Evolutionary conservation across 1,284 basidiomycete genomes (phyloP), one percentile per base, ranked within the genome.

Genomic region (Apiotrichum siamense): DNA sequence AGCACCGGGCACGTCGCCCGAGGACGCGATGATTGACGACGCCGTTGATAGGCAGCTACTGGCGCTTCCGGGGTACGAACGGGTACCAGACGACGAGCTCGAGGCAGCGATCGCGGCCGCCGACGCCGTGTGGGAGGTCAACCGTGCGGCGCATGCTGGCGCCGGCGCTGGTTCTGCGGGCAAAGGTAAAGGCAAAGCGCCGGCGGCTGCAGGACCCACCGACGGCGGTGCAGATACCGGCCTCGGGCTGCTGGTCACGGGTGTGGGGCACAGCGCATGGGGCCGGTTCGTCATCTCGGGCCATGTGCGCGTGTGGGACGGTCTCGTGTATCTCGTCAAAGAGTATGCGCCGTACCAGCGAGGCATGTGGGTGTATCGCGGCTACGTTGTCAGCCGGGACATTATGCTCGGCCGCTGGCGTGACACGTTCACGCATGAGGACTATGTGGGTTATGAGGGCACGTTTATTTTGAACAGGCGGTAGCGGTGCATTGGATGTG

Each of bases 201-300:
- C 10, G 3, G 18, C 37, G 3, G 18, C 9, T 13, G 4, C 20
- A 13, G n/a, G 10, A 11, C 11, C 26, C 11, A 17, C 26, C 20
- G 27, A 9, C n/a, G 21, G 46, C 40, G 31, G 2, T 5, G 20
- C 12, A 5, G 63, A 64, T 23, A 56, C 59, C 10, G 69, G 67
- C 17, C 61, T 77, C 48, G 72, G 74, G 55, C 63, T 78, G 49
- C 54, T 77, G 7, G 60, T 78, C 15, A 75, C 72, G 0, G 77
- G 77, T 1, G 75, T 72, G 13, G 78, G 78, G 0, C 78, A 79
- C 61, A 74, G 70, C 11, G 77, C 77, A 2, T 79, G 78, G 78
- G 78, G 78, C 7, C 64, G 72, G 25, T 79, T 79, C 58, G 66
- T 76, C 20, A 64, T 79, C 11, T 69, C 72, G 23, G 78, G 78